phyloP scores from a whole-genome alignment of 2,329 filamentous ascomycete genomes.

The Mollisia scopiformis region DNA sequence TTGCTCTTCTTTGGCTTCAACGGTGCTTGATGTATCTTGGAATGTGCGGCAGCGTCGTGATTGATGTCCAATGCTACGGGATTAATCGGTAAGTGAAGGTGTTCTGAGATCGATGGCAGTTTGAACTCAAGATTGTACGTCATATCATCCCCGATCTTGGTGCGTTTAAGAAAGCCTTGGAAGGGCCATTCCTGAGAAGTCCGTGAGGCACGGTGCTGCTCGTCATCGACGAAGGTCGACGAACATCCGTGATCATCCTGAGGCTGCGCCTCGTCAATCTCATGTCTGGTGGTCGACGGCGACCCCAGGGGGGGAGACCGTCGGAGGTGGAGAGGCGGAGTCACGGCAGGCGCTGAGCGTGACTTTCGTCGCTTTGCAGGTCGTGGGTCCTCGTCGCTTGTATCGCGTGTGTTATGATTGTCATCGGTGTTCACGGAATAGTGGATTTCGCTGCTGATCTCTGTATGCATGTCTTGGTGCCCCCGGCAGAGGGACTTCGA shows the following conservation, averaged over 20 bases:
- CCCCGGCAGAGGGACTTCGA: background rate
- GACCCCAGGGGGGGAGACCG: constrained; percentile 9
- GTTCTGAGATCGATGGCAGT: constrained; percentile 13
- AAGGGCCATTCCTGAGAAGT: constrained; percentile 23
- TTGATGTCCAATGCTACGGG: constrained; percentile 4
- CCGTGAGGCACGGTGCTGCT: constrained; percentile 7
- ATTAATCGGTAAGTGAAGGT: constrained; percentile 1
- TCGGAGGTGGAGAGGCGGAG: constrained; percentile 8
- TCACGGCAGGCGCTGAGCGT: too few relatives aligned
- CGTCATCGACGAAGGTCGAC: constrained; percentile 11
- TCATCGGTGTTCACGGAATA: constrained; percentile 13
- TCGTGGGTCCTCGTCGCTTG: constrained; percentile 18
- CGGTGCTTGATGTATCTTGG: too few relatives aligned
- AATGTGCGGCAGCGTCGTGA: constrained; percentile 7
- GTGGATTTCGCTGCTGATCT: constrained; percentile 5
- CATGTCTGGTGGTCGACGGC: constrained; percentile 6
- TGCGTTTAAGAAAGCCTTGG: constrained; percentile 23
- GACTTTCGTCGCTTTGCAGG: constrained; percentile 23
- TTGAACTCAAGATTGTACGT: constrained; percentile 20
- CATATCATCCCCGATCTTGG: constrained; percentile 12
- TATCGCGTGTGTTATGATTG: constrained; percentile 11
- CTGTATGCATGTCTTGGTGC: constrained; percentile 13
- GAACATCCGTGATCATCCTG: constrained; percentile 3
- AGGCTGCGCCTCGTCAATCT: constrained; percentile 13
- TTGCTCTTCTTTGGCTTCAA: constrained; percentile 22